Percentiles rank a stretch among this genome's conserved stretches.
Evolutionary conservation across 2,329 filamentous ascomycete genomes (phyloP).

Genomic region (Paradendryphiella salina): DNA sequence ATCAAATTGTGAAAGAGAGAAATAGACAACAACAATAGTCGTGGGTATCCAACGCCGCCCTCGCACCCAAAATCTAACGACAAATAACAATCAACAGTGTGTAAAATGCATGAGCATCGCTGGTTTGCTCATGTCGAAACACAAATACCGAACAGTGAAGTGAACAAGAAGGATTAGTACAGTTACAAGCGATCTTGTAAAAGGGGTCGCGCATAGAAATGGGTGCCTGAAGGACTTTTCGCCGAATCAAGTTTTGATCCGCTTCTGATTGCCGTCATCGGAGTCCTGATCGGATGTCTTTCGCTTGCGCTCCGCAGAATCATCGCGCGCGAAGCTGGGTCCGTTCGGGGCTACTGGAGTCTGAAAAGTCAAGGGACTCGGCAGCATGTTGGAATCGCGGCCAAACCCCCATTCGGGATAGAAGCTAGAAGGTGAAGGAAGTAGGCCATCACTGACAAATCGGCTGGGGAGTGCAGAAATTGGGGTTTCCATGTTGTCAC

Average conservation of each 20-base stretch:
- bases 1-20: slow-evolving; percentile 22
- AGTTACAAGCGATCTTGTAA: slow-evolving; percentile 8
- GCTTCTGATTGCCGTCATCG: slow-evolving; percentile 44
- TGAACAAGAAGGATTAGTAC: slow-evolving; percentile 14
- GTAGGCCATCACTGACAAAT: slow-evolving; percentile 83
- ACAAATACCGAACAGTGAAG: slow-evolving; percentile 7
- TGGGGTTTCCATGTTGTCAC: slow-evolving; percentile 67
- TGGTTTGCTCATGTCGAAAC: neutral
- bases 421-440: slow-evolving; percentile 90
- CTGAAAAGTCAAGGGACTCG: slow-evolving; percentile 89
- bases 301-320: slow-evolving; percentile 46
- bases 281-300: slow-evolving; percentile 48
- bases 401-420: slow-evolving; percentile 88
- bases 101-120: slow-evolving; percentile 14
- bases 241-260: slow-evolving; percentile 40
- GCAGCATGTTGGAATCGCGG: slow-evolving; percentile 80
- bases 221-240: neutral
- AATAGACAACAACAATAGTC: slow-evolving; percentile 20
- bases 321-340: slow-evolving; percentile 51
- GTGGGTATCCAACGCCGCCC: slow-evolving; percentile 39
- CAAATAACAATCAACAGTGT: slow-evolving; percentile 4
- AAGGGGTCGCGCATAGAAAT: neutral
- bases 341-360: slow-evolving; percentile 66
- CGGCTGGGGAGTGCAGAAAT: slow-evolving; percentile 92
- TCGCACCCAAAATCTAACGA: slow-evolving; percentile 18